These are phyloP conservation scores for Ophiostoma angusticollis DNA, from an alignment of 2,329 filamentous ascomycete species.

Conservation along the genomic window DNA sequence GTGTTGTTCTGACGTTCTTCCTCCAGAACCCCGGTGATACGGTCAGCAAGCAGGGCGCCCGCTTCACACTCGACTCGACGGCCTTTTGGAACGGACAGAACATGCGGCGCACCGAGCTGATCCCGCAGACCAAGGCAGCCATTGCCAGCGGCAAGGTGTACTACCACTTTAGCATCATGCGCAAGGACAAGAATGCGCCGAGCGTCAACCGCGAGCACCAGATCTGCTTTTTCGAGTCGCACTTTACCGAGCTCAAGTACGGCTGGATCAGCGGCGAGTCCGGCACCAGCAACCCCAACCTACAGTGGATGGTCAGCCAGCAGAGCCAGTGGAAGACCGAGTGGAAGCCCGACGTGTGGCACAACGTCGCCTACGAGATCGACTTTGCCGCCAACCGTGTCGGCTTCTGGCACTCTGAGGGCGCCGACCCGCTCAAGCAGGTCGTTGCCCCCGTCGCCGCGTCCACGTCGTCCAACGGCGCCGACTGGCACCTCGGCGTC, in stretches of 20 bases:
- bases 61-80: slow-evolving; percentile 51
- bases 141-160: slow-evolving; percentile 55
- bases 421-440: slow-evolving; percentile 40
- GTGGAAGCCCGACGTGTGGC: slow-evolving; percentile 53
- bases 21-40: slow-evolving; percentile 53
- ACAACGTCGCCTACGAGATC: slow-evolving; percentile 64
- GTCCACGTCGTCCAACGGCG: slow-evolving; percentile 51
- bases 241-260: slow-evolving; percentile 64
- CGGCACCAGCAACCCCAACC: slow-evolving; percentile 34
- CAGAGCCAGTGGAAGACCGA: slow-evolving; percentile 49
- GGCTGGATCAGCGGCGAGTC: slow-evolving; percentile 42
- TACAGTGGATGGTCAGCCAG: slow-evolving; percentile 53
- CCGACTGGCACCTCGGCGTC: slow-evolving; percentile 61
- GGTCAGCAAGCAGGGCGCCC: slow-evolving; percentile 49
- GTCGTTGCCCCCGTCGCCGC: slow-evolving; percentile 47
- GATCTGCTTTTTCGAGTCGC: slow-evolving; percentile 48
- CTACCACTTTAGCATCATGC: slow-evolving; percentile 61
- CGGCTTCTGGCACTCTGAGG: slow-evolving; percentile 58
- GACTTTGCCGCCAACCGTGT: slow-evolving; percentile 54
- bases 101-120: slow-evolving; percentile 63
- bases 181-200: slow-evolving; percentile 45
- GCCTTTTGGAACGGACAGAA: slow-evolving; percentile 60
- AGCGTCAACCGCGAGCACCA: slow-evolving; percentile 54
- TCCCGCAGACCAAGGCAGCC: slow-evolving; percentile 53
- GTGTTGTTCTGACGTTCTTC: too few species aligned